Base-by-base conservation (phyloP, 164 flowering plant species). In the Berberis thunbergii region DNA sequence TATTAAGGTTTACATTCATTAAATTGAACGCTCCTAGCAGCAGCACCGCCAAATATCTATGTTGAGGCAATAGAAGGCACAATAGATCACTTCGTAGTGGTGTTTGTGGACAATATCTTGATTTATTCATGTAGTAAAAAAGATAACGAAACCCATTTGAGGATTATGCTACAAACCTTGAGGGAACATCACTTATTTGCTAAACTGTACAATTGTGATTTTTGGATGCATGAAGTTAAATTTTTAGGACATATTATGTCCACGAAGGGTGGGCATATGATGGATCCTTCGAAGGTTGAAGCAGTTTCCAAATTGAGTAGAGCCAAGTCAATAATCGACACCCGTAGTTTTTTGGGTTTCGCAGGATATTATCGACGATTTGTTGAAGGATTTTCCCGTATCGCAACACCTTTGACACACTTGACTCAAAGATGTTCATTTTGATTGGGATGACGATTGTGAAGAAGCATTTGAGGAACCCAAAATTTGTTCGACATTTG, bases 121-220 rank as follows among this genome's bases (percentile, higher is more conserved):
- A 54, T 54, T 10, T 54, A 54, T n/a, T 54, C 57, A 6, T 4
- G 4, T 6, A 10, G 11, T 54, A n/a, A 54, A 12, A 12, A 11
- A 10, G 57, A 54, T 12, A 6, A 54, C 12, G 57, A 54, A 1
- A 6, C 4, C 6, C 57, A 54, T 54, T 12, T 54, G n/a, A 54
- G 57, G n/a, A 54, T 54, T 4, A n/a, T 26, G 4, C 12, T 54
- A 12, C 57, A 54, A 10, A 54, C 4, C 12, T 12, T 54, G 7
- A 54, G 57, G 12, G 57, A 54, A 54, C n/a, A 54, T 54, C 7
- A 54, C 11, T 54, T 54, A n/a, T 54, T 6, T 54, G 57, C 57
- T 4, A 54, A 54, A n/a, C 4, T 6, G 11, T 1, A 6, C 4
- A 54, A 54, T 4, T 54, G 57, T 26, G 57, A 54, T 4, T 54